A percentile compares a stretch with the other conserved stretches of the same genome.
phyloP scores from a whole-genome alignment of 495 filamentous ascomycete genomes.

The Elaphomyces granulatus region DNA sequence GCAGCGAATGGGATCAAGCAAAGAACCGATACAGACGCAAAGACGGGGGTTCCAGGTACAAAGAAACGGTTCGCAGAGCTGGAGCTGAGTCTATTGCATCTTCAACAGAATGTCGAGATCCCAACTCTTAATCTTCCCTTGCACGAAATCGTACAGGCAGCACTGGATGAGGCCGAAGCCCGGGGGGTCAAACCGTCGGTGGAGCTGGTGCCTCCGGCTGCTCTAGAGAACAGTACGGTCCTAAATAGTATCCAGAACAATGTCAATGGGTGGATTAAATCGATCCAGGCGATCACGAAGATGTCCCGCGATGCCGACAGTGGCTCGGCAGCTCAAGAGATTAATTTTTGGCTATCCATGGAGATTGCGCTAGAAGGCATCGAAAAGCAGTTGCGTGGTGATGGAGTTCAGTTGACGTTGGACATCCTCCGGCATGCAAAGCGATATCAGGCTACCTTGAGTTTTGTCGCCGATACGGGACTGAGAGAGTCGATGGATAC shows the following conservation, averaged over 20 bases:
- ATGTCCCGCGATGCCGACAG: conserved; percentile 78
- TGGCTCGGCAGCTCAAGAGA: conserved; percentile 86
- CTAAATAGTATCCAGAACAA: conserved; percentile 86
- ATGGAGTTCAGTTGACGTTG: conserved; percentile 82
- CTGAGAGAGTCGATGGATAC: conserved; percentile 86
- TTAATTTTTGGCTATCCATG: conserved; percentile 97
- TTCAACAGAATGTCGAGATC: conserved; percentile 97
- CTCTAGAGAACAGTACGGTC: conserved; percentile 74
- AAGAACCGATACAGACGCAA: conserved; percentile 68
- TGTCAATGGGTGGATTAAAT: conserved; percentile 95
- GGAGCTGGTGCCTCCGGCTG: conserved; percentile 55
- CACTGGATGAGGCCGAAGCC: conserved; percentile 57
- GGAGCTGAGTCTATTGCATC: conserved; percentile 72
- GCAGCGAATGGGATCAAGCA: conserved; percentile 45
- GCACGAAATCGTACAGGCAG: conserved; percentile 72
- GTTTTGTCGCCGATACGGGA: conserved; percentile 89
- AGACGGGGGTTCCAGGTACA: conserved; percentile 88
- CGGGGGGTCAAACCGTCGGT: conserved; percentile 51
- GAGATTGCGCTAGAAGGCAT: conserved; percentile 82
- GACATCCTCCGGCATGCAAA: conserved; percentile 92
- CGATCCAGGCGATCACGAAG: conserved; percentile 93
- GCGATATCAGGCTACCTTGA: conserved; percentile 89
- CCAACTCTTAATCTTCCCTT: conserved; percentile 74
- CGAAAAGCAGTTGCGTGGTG: conserved; percentile 70
- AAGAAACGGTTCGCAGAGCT: conserved; percentile 93